A percentile compares a stretch with the other conserved stretches of the same genome.
Evolutionary conservation across 345 rosid genomes (phyloP).

Genomic region (Diplotaxis tenuifolia): DNA sequence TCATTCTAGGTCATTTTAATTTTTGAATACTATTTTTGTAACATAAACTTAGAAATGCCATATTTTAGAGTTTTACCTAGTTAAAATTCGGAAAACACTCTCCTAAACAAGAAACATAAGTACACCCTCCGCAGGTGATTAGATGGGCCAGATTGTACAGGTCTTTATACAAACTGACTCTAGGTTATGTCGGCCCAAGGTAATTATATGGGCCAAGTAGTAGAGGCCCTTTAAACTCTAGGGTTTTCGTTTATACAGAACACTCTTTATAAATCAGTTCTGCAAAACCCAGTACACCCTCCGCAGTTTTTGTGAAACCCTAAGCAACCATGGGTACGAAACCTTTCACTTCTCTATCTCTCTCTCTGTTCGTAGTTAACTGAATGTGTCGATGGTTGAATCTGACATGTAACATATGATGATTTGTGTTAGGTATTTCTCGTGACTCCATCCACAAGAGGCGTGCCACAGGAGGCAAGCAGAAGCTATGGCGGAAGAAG

Average conservation of each 20-base stretch:
- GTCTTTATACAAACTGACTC: not conserved
- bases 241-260: not conserved
- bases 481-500: slow-evolving; percentile 72
- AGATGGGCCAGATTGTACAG: not conserved
- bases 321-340: not conserved
- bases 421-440: slow-evolving; percentile 50
- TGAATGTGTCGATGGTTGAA: not conserved
- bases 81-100: too few relatives aligned
- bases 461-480: slow-evolving; percentile 78
- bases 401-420: not conserved
- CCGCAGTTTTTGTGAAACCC: not conserved
- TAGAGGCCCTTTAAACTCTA: not conserved
- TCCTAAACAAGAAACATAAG: too few relatives aligned
- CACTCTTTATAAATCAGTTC: not conserved
- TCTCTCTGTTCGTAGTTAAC: not conserved
- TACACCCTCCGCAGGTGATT: too few relatives aligned
- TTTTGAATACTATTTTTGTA: too few relatives aligned
- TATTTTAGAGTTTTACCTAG: too few relatives aligned
- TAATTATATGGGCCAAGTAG: not conserved
- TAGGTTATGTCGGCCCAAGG: not conserved
- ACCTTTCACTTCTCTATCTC: not conserved
- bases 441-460: slow-evolving; percentile 72
- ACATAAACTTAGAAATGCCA: too few relatives aligned
- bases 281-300: not conserved
- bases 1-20: too few relatives aligned